Conservation (phyloP, 306 rosid genomes). For the Ammopiptanthus mongolicus region DNA sequence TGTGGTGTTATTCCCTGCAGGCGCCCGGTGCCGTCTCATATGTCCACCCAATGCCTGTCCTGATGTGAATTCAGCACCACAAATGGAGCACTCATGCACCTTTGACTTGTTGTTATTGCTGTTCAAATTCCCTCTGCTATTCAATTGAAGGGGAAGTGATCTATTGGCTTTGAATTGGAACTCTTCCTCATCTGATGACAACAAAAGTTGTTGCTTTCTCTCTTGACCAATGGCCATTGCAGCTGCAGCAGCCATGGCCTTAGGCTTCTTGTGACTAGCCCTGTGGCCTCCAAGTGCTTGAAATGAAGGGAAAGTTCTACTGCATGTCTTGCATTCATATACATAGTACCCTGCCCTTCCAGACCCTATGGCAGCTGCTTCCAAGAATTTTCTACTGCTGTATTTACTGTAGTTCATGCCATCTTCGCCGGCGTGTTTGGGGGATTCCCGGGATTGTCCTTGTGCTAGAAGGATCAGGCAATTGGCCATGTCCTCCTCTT, state of each 20-base stretch:
- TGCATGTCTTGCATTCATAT: constrained; percentile 85
- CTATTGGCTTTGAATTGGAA: constrained; percentile 32
- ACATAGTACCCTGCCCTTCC: constrained; percentile 45
- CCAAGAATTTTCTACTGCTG: constrained; percentile 61
- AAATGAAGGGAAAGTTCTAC: constrained; percentile 71
- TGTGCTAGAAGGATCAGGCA: constrained; percentile 80
- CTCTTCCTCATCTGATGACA: constrained; percentile 47
- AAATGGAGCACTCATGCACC: constrained; percentile 77
- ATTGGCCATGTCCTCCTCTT: constrained; percentile 87
- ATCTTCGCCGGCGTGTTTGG: constrained; percentile 20
- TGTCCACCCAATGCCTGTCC: constrained; percentile 96
- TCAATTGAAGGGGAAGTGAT: constrained; percentile 45
- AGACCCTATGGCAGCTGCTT: constrained; percentile 26
- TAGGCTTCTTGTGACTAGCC: constrained; percentile 86
- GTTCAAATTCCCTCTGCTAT: constrained; percentile 34
- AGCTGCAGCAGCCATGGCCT: constrained; percentile 19
- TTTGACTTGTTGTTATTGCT: constrained; percentile 42
- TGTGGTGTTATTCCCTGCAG: constrained; percentile 33
- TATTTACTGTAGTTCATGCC: constrained; percentile 27
- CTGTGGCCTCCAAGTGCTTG: constrained; percentile 91
- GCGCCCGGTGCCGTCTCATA: constrained; percentile 79
- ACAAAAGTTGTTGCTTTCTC: constrained; percentile 22
- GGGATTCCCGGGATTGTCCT: constrained; percentile 50
- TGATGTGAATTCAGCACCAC: constrained; percentile 81
- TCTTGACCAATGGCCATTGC: constrained; percentile 18